These are phyloP conservation scores for Lasiodiplodia citricola DNA, from an alignment of 2,329 filamentous ascomycete genomes.

Conservation along the genomic window DNA sequence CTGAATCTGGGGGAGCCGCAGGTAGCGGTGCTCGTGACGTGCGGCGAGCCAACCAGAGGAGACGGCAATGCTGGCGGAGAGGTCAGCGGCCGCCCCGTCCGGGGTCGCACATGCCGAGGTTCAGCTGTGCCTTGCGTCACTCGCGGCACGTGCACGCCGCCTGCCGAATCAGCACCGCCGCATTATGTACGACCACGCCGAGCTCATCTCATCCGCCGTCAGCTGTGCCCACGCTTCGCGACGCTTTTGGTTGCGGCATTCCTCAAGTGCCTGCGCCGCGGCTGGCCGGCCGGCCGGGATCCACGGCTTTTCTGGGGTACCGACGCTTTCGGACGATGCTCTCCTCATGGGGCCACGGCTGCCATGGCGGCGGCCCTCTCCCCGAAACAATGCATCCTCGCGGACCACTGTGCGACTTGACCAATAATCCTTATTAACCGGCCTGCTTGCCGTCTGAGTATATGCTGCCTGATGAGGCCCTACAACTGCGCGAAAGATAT, in stretches of 20 bases:
- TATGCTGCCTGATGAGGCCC: background rate
- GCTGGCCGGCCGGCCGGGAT: background rate
- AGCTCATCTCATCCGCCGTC: background rate
- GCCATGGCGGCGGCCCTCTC: background rate
- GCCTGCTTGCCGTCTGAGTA: background rate
- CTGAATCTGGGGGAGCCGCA: conserved; percentile 27
- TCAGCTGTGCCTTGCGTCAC: conserved; percentile 12
- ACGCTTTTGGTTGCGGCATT: background rate
- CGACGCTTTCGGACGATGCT: background rate
- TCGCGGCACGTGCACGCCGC: background rate
- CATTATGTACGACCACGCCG: conserved; percentile 8
- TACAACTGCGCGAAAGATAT: background rate
- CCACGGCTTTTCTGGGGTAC: background rate
- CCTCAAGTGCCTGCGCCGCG: background rate
- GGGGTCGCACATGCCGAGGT: conserved; percentile 19
- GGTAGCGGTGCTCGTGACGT: conserved; percentile 14
- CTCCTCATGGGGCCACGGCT: background rate
- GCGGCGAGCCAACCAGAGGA: conserved; percentile 9
- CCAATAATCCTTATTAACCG: background rate
- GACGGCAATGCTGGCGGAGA: background rate
- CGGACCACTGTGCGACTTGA: background rate
- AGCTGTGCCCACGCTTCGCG: background rate
- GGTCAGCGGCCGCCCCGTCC: conserved; percentile 8
- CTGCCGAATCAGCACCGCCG: conserved; percentile 17
- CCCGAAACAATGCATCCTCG: background rate